phyloP scores from a whole-genome alignment of 306 rosid genomes.

The Dicorynia guianensis region DNA sequence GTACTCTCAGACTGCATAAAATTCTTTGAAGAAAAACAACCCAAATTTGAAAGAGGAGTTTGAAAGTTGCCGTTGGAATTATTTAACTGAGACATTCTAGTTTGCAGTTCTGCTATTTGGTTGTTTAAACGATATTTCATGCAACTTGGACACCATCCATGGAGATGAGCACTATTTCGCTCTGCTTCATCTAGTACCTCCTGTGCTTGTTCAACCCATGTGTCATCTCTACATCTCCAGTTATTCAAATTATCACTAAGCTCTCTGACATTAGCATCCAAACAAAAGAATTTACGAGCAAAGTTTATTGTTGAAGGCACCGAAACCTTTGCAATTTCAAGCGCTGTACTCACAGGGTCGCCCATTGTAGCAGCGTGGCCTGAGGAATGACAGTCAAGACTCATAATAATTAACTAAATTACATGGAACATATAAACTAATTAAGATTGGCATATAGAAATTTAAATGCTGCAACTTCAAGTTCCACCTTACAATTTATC shows the following conservation, averaged over 20 bases:
- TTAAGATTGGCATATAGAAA: too few species aligned
- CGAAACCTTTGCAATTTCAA: not conserved
- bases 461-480: too few species aligned
- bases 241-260: not conserved
- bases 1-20: not conserved
- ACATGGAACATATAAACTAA: too few species aligned
- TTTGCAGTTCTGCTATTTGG: not conserved
- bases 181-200: not conserved
- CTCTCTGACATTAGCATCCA: not conserved
- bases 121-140: not conserved
- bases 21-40: not conserved
- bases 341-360: not conserved
- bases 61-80: too few species aligned
- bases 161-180: not conserved
- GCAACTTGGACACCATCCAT: not conserved
- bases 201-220: not conserved
- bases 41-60: too few species aligned
- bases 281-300: not conserved
- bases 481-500: too few species aligned
- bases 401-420: too few species aligned
- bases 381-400: too few species aligned
- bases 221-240: not conserved
- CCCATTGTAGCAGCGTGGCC: not conserved
- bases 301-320: not conserved
- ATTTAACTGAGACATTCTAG: not conserved